Conservation (phyloP, 495 filamentous ascomycete species). For the Trichoderma asperelloides region DNA sequence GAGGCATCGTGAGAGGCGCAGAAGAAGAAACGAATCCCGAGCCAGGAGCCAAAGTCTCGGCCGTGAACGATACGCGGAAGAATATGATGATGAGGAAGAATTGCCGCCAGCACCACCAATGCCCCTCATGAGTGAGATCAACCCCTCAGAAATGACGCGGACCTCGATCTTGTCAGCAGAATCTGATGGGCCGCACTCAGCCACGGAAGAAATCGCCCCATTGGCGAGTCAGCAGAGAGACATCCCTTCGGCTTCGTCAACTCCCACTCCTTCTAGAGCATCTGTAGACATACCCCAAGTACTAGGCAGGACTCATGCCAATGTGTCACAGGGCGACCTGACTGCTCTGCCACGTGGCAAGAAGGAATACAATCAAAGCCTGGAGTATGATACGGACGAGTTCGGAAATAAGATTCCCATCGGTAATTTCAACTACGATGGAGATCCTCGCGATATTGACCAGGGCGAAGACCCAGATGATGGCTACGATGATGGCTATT, state of each 20-base stretch:
- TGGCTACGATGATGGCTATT: conserved; percentile 37
- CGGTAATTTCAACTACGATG: conserved; percentile 26
- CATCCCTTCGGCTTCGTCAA: conserved; percentile 33
- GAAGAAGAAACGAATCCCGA: conserved; percentile 29
- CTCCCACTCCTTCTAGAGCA: conserved; percentile 32
- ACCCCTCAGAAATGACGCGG: conserved; percentile 77
- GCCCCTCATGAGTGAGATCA: conserved; percentile 76
- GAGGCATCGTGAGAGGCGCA: conserved; percentile 26
- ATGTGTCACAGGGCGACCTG: conserved; percentile 42
- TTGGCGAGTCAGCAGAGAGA: conserved; percentile 40
- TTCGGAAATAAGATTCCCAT: conserved; percentile 31
- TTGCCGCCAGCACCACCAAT: conserved; percentile 53
- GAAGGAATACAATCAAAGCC: conserved; percentile 21
- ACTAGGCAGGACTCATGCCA: conserved; percentile 40
- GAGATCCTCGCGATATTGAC: conserved; percentile 33
- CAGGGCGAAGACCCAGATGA: conserved; percentile 32
- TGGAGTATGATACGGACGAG: conserved; percentile 39
- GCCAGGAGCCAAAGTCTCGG: conserved; percentile 27
- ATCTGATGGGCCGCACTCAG: conserved; percentile 60
- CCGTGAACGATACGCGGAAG: conserved; percentile 25
- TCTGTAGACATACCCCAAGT: conserved; percentile 32
- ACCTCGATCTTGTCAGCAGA: conserved; percentile 80
- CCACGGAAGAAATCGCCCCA: conserved; percentile 38
- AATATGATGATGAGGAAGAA: conserved; percentile 30
- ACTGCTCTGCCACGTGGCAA: conserved; percentile 33